These are phyloP conservation scores for Cladosporium phlei DNA, from an alignment of 2,329 filamentous ascomycete species.

Conservation along the genomic window DNA sequence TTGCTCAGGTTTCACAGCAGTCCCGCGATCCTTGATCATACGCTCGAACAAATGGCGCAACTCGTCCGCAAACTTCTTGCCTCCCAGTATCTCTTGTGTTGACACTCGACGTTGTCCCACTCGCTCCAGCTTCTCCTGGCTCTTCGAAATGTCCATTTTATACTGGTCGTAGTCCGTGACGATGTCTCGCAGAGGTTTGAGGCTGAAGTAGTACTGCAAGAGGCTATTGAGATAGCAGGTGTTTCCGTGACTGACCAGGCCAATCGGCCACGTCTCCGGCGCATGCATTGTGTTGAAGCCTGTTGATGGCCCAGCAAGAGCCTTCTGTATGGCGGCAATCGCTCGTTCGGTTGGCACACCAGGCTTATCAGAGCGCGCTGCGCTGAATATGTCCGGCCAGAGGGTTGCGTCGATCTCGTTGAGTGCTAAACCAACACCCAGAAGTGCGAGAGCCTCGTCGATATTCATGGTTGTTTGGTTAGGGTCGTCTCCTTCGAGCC, in stretches of 20 bases:
- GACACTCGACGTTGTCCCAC: slow-evolving; percentile 68
- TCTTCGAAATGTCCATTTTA: slow-evolving; percentile 62
- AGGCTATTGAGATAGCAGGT: slow-evolving; percentile 98
- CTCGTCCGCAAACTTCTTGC: slow-evolving; percentile 32
- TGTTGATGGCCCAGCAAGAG: slow-evolving; percentile 16
- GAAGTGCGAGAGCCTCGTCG: slow-evolving; percentile 48
- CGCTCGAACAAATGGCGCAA: slow-evolving; percentile 32
- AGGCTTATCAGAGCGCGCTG: slow-evolving; percentile 24
- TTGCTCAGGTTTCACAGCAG: slow-evolving; percentile 30
- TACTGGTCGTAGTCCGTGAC: slow-evolving; percentile 70
- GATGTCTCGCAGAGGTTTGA: slow-evolving; percentile 74
- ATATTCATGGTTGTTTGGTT: slow-evolving; percentile 51
- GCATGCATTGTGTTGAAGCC: slow-evolving; percentile 12
- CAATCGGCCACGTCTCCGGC: slow-evolving; percentile 62
- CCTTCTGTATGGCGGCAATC: slow-evolving; percentile 28
- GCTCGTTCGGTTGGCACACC: slow-evolving; percentile 31
- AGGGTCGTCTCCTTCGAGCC: slow-evolving; percentile 49
- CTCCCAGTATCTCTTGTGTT: slow-evolving; percentile 30
- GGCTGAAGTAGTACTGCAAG: slow-evolving; percentile 89
- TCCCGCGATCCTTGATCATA: slow-evolving; percentile 31
- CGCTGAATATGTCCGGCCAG: slow-evolving; percentile 21
- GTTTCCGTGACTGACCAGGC: slow-evolving; percentile 89
- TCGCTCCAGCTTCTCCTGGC: slow-evolving; percentile 59
- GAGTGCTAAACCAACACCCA: slow-evolving; percentile 31
- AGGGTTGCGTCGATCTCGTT: slow-evolving; percentile 22